Evolutionary conservation across 164 flowering plant species (phyloP), one percentile per base, ranked within the genome.

Genomic region (Akebia trifoliata): DNA sequence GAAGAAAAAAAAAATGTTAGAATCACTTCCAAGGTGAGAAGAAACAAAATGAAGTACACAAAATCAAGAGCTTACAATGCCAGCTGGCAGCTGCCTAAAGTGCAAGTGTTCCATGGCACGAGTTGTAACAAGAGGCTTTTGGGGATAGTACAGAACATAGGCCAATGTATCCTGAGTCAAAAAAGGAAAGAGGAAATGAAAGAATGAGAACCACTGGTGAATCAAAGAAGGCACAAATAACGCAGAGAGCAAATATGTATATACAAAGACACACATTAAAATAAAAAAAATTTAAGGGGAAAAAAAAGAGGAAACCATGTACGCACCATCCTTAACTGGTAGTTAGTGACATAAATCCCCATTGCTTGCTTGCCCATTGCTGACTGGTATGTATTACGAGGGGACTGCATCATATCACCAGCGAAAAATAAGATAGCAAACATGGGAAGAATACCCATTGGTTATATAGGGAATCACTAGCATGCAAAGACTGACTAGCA

Each of bases 301-400:
- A 30, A 5, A 44, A 30, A 24, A 6, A 42, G 46, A 21, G 4
- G 38, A 52, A 46, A 31, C 26, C 15, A 12, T 24, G n/a, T 2
- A 38, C 60, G 17, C 69, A 92, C 99, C 99, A 94, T 94, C 60
- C 97, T 87, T 25, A 90, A 76, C 60, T 90, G 99, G 71, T 84
- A 94, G 56, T 90, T 94, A 57, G 99, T 94, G 62, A 94, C 99
- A 67, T 94, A 90, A 18, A 94, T 94, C 10, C 99, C 99, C 99
- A 90, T 90, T 39, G 97, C 97, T 76, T 94, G 97, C 74, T 94
- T 94, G 3, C 99, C 97, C 99, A 94, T 94, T 24, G 99, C 97
- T 30, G 99, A 94, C 71, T 94, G 97, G 67, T 90, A 90, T 2
- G 97, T 94, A 62, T 94, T 94, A 83, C 97, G 97, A 18, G 99